A percentile compares a stretch with the other conserved stretches of the same genome.
These are phyloP conservation scores for Hemileccinum impolitum DNA, from an alignment of 768 basidiomycete genomes.

Conservation along the genomic window DNA sequence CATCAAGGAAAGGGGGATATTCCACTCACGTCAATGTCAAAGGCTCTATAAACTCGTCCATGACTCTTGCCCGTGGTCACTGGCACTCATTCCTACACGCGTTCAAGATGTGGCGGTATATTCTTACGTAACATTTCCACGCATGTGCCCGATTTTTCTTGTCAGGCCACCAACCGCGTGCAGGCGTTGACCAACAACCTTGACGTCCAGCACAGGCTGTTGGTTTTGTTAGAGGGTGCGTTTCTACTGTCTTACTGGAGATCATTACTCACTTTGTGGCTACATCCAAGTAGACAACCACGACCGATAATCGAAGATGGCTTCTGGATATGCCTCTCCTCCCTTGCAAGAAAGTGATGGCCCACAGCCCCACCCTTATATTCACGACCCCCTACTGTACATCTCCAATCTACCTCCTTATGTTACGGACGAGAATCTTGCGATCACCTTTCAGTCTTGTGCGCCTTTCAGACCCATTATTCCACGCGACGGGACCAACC, in stretches of 20 bases:
- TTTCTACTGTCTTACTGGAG: neutral
- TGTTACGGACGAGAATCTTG: conserved; percentile 75
- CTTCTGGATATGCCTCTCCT: conserved; percentile 34
- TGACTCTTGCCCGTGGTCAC: too few relatives aligned
- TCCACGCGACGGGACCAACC: conserved; percentile 51
- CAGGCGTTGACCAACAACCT: conserved; percentile 25
- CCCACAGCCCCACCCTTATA: conserved; percentile 67
- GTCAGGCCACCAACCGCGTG: conserved; percentile 10
- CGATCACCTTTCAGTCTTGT: conserved; percentile 67
- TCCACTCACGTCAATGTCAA: too few relatives aligned
- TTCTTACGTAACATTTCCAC: conserved; percentile 36
- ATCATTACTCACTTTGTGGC: neutral
- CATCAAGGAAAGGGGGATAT: too few relatives aligned
- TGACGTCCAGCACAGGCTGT: conserved; percentile 32
- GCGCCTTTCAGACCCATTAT: conserved; percentile 83
- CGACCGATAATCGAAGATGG: conserved; percentile 34
- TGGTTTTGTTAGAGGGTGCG: conserved; percentile 28
- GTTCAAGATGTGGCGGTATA: neutral
- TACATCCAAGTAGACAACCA: conserved; percentile 18
- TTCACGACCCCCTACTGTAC: conserved; percentile 79
- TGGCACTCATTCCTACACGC: too few relatives aligned
- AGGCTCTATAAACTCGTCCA: too few relatives aligned
- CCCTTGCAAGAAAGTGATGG: conserved; percentile 30
- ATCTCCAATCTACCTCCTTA: conserved; percentile 74
- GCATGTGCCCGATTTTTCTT: conserved; percentile 28